Conservation (phyloP, 164 flowering plant genomes). For the Macadamia tetraphylla region DNA sequence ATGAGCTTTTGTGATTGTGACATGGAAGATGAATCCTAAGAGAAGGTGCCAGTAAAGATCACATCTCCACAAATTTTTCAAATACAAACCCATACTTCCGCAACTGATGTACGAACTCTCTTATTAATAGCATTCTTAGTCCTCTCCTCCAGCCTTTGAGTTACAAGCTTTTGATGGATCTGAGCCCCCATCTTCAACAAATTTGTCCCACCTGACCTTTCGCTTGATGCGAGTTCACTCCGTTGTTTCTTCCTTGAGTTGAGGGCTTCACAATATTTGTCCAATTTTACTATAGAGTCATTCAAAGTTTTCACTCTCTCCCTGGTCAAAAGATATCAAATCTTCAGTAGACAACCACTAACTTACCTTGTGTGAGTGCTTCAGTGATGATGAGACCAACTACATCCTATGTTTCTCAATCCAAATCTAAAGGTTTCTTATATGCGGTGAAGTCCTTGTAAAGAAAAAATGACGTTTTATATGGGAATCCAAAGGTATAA, state of each 20-base stretch:
- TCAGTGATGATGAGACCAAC: neutral
- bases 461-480: too few relatives aligned
- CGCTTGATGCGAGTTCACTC: conserved; percentile 34
- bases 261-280: conserved; percentile 34
- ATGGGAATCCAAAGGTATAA: neutral
- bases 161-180: conserved; percentile 29
- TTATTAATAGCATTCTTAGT: conserved; percentile 57
- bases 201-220: conserved; percentile 45
- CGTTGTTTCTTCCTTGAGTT: conserved; percentile 52
- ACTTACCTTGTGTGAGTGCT: neutral
- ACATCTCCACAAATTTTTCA: neutral
- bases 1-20: too few relatives aligned
- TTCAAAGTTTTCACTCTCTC: conserved; percentile 48
- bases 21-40: neutral
- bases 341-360: conserved; percentile 15
- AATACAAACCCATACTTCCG: conserved; percentile 60
- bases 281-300: conserved; percentile 51
- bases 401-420: neutral
- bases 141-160: conserved; percentile 52
- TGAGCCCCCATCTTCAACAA: conserved; percentile 51
- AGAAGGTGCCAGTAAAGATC: conserved; percentile 5
- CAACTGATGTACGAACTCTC: conserved; percentile 76
- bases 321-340: conserved; percentile 36
- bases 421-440: neutral
- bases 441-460: neutral